Conservation (phyloP, 306 rosid species). For the Astragalus membranaceus region DNA sequence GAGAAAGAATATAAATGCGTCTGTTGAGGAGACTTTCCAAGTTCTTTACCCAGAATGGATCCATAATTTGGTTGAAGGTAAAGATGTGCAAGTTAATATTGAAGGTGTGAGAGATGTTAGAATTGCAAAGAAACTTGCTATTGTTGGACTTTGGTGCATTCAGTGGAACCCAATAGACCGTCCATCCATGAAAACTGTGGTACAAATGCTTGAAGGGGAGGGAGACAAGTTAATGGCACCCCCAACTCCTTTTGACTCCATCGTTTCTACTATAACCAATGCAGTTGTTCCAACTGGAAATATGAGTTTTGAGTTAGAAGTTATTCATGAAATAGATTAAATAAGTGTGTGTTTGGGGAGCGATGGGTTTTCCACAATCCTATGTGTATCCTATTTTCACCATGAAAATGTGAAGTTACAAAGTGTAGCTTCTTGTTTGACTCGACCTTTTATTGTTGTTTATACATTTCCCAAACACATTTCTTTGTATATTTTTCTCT, state of each 20-base stretch:
- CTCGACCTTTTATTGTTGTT: no score
- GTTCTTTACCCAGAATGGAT: slow-evolving; percentile 31
- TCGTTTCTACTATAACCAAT: neutral
- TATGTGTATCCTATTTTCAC: no score
- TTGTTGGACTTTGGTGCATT: slow-evolving; percentile 41
- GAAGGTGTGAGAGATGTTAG: neutral
- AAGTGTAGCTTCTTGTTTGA: no score
- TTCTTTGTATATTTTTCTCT: no score
- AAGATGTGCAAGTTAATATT: neutral
- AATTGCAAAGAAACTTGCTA: slow-evolving; percentile 23
- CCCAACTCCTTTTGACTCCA: slow-evolving; percentile 19
- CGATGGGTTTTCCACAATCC: no score
- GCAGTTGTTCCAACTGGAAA: neutral
- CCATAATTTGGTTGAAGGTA: slow-evolving; percentile 19
- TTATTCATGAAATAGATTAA: slow-evolving; percentile 17
- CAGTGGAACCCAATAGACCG: slow-evolving; percentile 36
- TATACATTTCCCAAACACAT: no score
- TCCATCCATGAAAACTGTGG: slow-evolving; percentile 29
- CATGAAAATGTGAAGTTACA: no score
- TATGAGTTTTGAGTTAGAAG: slow-evolving; percentile 7
- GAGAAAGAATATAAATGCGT: neutral
- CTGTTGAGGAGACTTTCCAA: neutral
- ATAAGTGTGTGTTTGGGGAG: neutral
- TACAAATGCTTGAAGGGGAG: slow-evolving; percentile 31
- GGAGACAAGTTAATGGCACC: slow-evolving; percentile 13